Conservation (phyloP, 1,284 basidiomycete species). For the Ceratobasidium sp. region DNA sequence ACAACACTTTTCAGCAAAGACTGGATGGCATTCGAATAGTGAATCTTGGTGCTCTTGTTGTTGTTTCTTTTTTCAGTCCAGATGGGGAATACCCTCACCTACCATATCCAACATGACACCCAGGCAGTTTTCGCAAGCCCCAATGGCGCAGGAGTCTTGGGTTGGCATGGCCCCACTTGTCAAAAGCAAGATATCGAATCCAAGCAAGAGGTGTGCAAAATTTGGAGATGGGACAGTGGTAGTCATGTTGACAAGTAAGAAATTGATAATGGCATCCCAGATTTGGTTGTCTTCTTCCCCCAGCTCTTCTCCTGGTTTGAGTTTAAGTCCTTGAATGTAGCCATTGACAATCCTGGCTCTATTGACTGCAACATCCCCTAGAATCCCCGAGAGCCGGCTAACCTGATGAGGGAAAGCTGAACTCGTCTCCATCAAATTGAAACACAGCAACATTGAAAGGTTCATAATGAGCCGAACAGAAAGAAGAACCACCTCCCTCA, state of each 20-base stretch:
- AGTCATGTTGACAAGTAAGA: constrained; percentile 82
- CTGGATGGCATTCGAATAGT: constrained; percentile 71
- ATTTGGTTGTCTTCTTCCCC: constrained; percentile 69
- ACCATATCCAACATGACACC: constrained; percentile 82
- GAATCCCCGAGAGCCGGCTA: constrained; percentile 32
- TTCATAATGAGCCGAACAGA: constrained; percentile 77
- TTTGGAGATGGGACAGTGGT: constrained; percentile 74
- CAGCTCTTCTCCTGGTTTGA: constrained; percentile 57
- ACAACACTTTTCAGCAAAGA: constrained; percentile 85
- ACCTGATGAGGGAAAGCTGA: constrained; percentile 59
- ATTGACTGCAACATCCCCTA: constrained; percentile 67
- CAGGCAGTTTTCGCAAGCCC: constrained; percentile 71
- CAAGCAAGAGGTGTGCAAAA: constrained; percentile 85
- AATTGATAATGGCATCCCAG: constrained; percentile 79
- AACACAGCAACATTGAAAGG: constrained; percentile 62
- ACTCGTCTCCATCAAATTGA: constrained; percentile 59
- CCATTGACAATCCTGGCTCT: constrained; percentile 76
- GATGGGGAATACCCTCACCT: constrained; percentile 67
- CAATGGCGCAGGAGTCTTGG: constrained; percentile 75
- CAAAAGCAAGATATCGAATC: constrained; percentile 65
- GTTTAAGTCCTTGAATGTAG: constrained; percentile 71
- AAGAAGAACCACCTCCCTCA: constrained; percentile 77
- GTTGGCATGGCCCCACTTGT: constrained; percentile 61
- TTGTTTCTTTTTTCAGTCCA: constrained; percentile 50
- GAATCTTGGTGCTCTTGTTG: no score